Percentiles rank a stretch among this genome's conserved stretches.
Conservation (phyloP, 305 asterid genomes). For the Fraxinus sp. region DNA sequence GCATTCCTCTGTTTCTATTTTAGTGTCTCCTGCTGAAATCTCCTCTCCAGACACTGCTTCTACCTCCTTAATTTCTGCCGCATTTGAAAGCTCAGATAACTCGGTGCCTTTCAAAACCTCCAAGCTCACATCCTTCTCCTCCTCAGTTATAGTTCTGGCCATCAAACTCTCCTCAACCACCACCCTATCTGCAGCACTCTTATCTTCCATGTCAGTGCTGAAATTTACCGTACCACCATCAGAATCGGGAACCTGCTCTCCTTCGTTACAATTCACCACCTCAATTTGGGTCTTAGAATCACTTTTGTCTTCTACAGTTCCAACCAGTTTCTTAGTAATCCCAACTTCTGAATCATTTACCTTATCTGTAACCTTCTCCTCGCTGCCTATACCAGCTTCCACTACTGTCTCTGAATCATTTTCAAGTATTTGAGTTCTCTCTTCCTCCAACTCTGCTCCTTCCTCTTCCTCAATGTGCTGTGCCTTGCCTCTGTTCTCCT, state of each 20-base stretch:
- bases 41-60: slow-evolving; percentile 29
- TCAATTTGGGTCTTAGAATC: slow-evolving; percentile 23
- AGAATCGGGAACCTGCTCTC: slow-evolving; percentile 30
- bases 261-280: slow-evolving; percentile 30
- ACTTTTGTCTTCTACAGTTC: not conserved
- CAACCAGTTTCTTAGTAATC: slow-evolving; percentile 28
- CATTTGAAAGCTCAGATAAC: slow-evolving; percentile 24
- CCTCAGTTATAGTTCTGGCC: slow-evolving; percentile 23
- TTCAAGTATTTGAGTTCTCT: slow-evolving; percentile 21
- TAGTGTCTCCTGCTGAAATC: slow-evolving; percentile 27
- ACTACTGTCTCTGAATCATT: slow-evolving; percentile 14
- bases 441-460: slow-evolving; percentile 19
- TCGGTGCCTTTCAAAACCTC: slow-evolving; percentile 25
- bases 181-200: slow-evolving; percentile 29
- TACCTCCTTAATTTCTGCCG: slow-evolving; percentile 27
- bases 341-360: slow-evolving; percentile 31
- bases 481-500: slow-evolving; percentile 21
- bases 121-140: slow-evolving; percentile 26
- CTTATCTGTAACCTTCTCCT: slow-evolving; percentile 24
- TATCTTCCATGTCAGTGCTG: slow-evolving; percentile 24
- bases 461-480: slow-evolving; percentile 28
- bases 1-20: slow-evolving; percentile 29
- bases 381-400: slow-evolving; percentile 18
- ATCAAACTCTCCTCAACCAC: slow-evolving; percentile 28
- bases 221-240: slow-evolving; percentile 13